Evolutionary conservation across 305 asterid species (phyloP).

Genomic region (Nicotiana rustica): DNA sequence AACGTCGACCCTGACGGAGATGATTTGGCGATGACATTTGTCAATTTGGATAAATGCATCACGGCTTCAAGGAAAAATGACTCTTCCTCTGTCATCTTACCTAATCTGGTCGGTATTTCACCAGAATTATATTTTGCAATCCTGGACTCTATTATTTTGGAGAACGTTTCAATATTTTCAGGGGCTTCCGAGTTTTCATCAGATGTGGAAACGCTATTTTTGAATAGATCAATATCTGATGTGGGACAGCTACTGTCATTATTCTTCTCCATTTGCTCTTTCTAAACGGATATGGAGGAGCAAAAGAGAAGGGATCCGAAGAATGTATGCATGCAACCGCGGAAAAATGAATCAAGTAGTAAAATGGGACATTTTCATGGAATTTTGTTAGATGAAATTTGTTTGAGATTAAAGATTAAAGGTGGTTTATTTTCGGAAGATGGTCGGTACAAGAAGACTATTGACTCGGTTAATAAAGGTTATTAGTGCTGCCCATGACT

Average conservation of each 20-base stretch:
- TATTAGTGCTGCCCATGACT: constrained; percentile 49
- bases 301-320: neutral
- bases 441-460: constrained; percentile 49
- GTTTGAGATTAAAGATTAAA: neutral
- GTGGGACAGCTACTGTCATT: neutral
- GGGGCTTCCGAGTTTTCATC: constrained; percentile 57
- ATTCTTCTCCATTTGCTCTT: constrained; percentile 18
- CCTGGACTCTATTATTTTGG: constrained; percentile 55
- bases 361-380: constrained; percentile 1
- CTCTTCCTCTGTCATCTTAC: constrained; percentile 57
- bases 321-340: neutral
- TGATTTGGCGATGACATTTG: constrained; percentile 51
- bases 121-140: constrained; percentile 50
- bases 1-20: constrained; percentile 51
- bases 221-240: constrained; percentile 46
- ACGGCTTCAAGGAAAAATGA: constrained; percentile 62
- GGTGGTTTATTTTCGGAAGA: constrained; percentile 40
- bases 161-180: constrained; percentile 51
- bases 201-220: constrained; percentile 44
- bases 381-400: neutral
- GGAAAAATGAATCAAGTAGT: constrained; percentile 15
- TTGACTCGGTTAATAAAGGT: constrained; percentile 53
- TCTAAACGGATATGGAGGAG: neutral
- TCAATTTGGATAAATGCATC: constrained; percentile 54
- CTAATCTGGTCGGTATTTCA: constrained; percentile 38